phyloP scores from a whole-genome alignment of 768 basidiomycete genomes.

The Astraeus odoratus region DNA sequence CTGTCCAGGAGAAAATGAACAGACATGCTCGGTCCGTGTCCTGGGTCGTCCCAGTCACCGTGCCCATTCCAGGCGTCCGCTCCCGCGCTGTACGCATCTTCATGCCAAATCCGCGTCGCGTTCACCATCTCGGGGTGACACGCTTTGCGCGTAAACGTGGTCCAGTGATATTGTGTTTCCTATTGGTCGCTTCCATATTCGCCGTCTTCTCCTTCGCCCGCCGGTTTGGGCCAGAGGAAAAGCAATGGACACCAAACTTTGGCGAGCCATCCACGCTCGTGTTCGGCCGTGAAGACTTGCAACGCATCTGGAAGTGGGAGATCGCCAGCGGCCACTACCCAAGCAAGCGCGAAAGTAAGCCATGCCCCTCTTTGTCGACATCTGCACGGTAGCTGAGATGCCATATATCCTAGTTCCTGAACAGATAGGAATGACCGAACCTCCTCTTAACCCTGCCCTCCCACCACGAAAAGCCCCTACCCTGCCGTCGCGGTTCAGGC shows the following conservation, averaged over 20 bases:
- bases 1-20: constrained; percentile 60
- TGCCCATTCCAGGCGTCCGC: constrained; percentile 55
- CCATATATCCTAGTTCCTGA: constrained; percentile 58
- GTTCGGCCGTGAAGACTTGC: constrained; percentile 70
- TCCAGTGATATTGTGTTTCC: constrained; percentile 42
- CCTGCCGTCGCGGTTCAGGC: constrained; percentile 43
- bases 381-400: constrained; percentile 1
- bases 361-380: background rate
- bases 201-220: constrained; percentile 53
- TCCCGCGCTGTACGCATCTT: constrained; percentile 51
- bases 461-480: constrained; percentile 45
- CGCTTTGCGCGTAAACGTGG: constrained; percentile 58
- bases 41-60: constrained; percentile 53
- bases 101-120: constrained; percentile 52
- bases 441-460: constrained; percentile 68
- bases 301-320: constrained; percentile 95
- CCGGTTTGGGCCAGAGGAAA: constrained; percentile 54
- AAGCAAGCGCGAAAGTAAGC: constrained; percentile 68
- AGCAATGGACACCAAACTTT: constrained; percentile 55
- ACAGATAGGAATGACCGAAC: constrained; percentile 47
- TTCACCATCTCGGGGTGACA: constrained; percentile 49
- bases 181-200: constrained; percentile 42
- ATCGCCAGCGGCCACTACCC: constrained; percentile 92
- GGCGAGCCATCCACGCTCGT: constrained; percentile 67
- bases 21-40: constrained; percentile 38